phyloP scores from a whole-genome alignment of 495 filamentous ascomycete genomes.

The Friedmanniomyces endolithicus region DNA sequence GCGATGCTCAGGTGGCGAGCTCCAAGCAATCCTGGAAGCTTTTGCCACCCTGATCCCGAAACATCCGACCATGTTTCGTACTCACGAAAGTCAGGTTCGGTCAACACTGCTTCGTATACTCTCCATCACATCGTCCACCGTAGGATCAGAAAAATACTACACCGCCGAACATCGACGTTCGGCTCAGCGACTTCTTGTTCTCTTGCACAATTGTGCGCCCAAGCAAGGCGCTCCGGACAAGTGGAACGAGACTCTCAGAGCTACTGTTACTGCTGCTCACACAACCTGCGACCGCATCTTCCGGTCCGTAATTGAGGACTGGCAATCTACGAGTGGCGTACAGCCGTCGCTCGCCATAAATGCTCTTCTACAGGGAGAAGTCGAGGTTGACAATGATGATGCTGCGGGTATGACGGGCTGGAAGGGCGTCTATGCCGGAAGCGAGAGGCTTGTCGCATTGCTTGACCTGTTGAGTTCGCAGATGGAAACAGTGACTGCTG shows the following conservation, averaged over 20 bases:
- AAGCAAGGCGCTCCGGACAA: conserved; percentile 61
- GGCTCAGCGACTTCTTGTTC: conserved; percentile 49
- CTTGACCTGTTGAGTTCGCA: conserved; percentile 44
- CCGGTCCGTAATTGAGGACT: conserved; percentile 62
- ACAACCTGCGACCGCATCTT: conserved; percentile 60
- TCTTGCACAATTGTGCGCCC: conserved; percentile 60
- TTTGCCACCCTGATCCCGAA: conserved; percentile 57
- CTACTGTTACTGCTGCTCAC: conserved; percentile 49
- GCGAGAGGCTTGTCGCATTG: conserved; percentile 52
- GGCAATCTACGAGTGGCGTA: conserved; percentile 46
- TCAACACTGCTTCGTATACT: conserved; percentile 43
- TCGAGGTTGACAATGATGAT: conserved; percentile 34
- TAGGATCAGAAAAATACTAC: conserved; percentile 1
- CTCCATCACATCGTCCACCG: conserved; percentile 40
- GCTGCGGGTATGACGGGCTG: conserved; percentile 49
- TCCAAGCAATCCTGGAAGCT: conserved; percentile 50
- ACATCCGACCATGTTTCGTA: conserved; percentile 68
- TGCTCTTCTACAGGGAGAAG: conserved; percentile 16
- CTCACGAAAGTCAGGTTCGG: conserved; percentile 56
- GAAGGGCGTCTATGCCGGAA: conserved; percentile 58
- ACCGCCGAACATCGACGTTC: conserved; percentile 26
- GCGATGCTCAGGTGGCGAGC: conserved; percentile 31
- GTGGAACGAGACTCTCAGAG: conserved; percentile 54
- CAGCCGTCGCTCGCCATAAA: conserved; percentile 14
- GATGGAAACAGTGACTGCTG: conserved; percentile 46